Evolutionary conservation across 139 green algal genomes (phyloP), one percentile per base, ranked within the genome.

Genomic region (Coelastrella sp.): DNA sequence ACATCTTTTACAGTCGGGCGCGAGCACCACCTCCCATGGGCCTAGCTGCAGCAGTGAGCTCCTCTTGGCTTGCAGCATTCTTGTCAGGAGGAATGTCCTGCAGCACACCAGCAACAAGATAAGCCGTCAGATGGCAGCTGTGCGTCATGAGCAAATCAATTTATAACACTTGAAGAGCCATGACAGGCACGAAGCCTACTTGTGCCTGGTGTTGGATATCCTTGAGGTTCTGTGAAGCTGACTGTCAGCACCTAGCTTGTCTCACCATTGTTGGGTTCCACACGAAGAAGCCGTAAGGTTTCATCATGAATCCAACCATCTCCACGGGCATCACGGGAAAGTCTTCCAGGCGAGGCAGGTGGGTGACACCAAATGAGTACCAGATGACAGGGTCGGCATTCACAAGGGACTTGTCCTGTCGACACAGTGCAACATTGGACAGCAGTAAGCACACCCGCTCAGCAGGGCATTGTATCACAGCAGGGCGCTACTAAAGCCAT

Each of bases 361-460:
- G 95, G 0, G 94, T 98, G 3, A 98, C 86, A 15, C 95, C 95
- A 81, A 97, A 95, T 6, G 91, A 93, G 90, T 96, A 95, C 94
- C 95, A 98, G n/a, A 98, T 62, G 69, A 98, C 94, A 15, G 92
- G 89, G 83, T 97, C 93, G 27, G 86, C 72, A 40, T 92, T 87
- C 25, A 76, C 43, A 38, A 97, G 86, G 4, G 63, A 50, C 43
- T 84, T 69, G 89, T 98, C 87, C 86, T 93, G 89, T 53, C 45
- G 15, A 23, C 2, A 67, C 59, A 67, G 17, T 34, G 7, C 59
- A 67, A 35, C 25, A 67, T 9, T 27, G 21, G 25, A 34, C 25
- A 32, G 59, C 27, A n/a, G n/a, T n/a, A n/a, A n/a, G n/a, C n/a
- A n/a, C n/a, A n/a, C n/a, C n/a, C n/a, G n/a, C n/a, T n/a, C n/a